These are phyloP conservation scores for Polytrichum commune DNA, from an alignment of 225 moss, liverwort and hornwort genomes.

Conservation along the genomic window DNA sequence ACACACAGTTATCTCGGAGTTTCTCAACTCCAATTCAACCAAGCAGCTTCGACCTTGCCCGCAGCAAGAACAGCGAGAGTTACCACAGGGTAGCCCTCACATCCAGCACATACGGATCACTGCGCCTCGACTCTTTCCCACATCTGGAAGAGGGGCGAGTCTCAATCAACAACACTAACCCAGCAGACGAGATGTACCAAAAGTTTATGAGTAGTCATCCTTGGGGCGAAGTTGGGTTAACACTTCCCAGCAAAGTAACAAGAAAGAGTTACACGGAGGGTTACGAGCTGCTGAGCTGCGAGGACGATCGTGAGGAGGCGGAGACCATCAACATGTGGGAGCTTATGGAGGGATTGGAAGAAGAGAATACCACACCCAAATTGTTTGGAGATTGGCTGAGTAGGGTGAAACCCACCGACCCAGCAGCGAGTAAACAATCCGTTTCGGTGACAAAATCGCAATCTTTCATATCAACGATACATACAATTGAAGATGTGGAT, in stretches of 20 bases:
- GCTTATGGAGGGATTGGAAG: conserved; percentile 44
- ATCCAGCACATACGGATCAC: conserved; percentile 59
- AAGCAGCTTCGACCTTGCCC: conserved; percentile 4
- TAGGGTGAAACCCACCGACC: neutral
- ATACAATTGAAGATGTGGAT: conserved; percentile 51
- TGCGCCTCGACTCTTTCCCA: conserved; percentile 29
- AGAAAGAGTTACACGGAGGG: conserved; percentile 5
- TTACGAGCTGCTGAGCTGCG: conserved; percentile 2
- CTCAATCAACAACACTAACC: neutral
- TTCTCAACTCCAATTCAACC: conserved; percentile 26
- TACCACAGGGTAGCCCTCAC: conserved; percentile 52
- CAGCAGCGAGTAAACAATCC: conserved; percentile 2
- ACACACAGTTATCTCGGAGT: conserved; percentile 25
- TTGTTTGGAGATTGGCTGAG: conserved; percentile 20
- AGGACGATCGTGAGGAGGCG: conserved; percentile 9
- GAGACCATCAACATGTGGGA: conserved; percentile 40
- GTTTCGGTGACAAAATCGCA: neutral
- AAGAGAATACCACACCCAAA: conserved; percentile 27
- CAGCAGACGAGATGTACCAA: conserved; percentile 12
- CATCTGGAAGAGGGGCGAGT: conserved; percentile 11
- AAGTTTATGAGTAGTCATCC: conserved; percentile 10
- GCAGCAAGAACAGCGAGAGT: conserved; percentile 18
- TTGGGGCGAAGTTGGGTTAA: conserved; percentile 2
- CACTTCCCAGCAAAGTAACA: neutral
- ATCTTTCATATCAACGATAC: conserved; percentile 16